Evolutionary conservation across 768 basidiomycete species (phyloP).

Genomic region (Russula compacta): DNA sequence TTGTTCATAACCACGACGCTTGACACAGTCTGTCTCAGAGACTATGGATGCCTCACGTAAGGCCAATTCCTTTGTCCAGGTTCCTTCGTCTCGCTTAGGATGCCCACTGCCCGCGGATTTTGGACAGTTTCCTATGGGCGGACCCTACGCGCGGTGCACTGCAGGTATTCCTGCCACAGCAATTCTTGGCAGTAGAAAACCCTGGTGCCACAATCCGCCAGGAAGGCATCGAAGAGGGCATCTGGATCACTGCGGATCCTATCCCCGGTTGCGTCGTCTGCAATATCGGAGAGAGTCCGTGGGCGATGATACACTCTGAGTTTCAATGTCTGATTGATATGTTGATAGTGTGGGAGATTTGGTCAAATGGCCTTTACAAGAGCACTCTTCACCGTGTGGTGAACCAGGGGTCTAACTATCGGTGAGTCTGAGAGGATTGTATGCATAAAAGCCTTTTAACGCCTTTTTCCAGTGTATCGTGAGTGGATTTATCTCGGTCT

Average conservation of each 20-base stretch:
- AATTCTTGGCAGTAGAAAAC: constrained; percentile 26
- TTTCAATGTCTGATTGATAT: background rate
- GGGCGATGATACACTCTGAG: background rate
- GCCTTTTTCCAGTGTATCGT: constrained; percentile 55
- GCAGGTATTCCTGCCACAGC: constrained; percentile 62
- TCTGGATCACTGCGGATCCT: constrained; percentile 83
- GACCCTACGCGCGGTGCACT: constrained; percentile 74
- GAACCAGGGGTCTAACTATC: constrained; percentile 65
- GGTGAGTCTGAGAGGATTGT: constrained; percentile 22
- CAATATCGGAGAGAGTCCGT: constrained; percentile 85
- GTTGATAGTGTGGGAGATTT: constrained; percentile 77
- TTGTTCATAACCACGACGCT: background rate
- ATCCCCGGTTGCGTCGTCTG: constrained; percentile 77
- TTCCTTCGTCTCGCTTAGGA: background rate
- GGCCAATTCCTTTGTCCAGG: constrained; percentile 18
- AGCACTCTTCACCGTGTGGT: constrained; percentile 88
- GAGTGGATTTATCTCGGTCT: constrained; percentile 23
- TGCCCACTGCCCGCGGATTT: constrained; percentile 10
- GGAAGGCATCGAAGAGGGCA: constrained; percentile 47
- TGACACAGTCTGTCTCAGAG: constrained; percentile 34
- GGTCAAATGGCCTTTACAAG: constrained; percentile 80
- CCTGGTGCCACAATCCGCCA: constrained; percentile 32
- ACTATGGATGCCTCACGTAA: constrained; percentile 88
- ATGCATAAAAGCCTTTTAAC: background rate
- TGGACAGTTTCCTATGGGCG: constrained; percentile 69